A percentile compares a stretch with the other conserved stretches of the same genome.
Conservation (phyloP, 306 rosid genomes). For the Lathyrus tuberosus region DNA sequence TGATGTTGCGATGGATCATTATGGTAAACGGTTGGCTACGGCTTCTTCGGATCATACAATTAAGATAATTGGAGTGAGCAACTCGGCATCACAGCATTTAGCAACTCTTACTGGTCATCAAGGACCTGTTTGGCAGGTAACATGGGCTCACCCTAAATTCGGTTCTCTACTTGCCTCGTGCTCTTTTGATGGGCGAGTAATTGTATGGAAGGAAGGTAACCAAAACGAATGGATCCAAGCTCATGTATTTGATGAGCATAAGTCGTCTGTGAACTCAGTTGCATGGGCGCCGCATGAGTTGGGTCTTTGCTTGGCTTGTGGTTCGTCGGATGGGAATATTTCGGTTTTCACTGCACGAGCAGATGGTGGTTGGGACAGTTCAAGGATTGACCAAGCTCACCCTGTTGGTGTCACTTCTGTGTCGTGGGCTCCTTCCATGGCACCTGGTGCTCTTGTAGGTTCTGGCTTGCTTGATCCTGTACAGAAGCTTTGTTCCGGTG, state of each 20-base stretch:
- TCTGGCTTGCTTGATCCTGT: conserved; percentile 80
- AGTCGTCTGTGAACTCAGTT: conserved; percentile 75
- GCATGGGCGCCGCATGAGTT: conserved; percentile 97
- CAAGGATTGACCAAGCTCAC: conserved; percentile 77
- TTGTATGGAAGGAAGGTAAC: conserved; percentile 87
- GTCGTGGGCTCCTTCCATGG: conserved; percentile 88
- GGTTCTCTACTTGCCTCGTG: conserved; percentile 79
- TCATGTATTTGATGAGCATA: conserved; percentile 72
- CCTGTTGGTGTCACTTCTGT: conserved; percentile 90
- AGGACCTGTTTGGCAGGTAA: conserved; percentile 87
- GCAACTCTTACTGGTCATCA: conserved; percentile 77
- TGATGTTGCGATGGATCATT: conserved; percentile 83
- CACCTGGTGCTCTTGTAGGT: conserved; percentile 80
- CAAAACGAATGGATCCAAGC: conserved; percentile 79
- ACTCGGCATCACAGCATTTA: conserved; percentile 69
- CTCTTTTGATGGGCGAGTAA: conserved; percentile 74
- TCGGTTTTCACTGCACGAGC: conserved; percentile 73
- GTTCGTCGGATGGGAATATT: conserved; percentile 89
- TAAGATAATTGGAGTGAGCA: conserved; percentile 84
- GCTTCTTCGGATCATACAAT: conserved; percentile 82
- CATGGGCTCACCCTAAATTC: conserved; percentile 85
- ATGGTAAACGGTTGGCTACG: conserved; percentile 81
- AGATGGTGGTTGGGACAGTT: conserved; percentile 81
- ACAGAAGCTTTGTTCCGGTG: conserved; percentile 88
- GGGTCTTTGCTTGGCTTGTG: conserved; percentile 84